Evolutionary conservation across 129 eudicot genomes (phyloP).

Genomic region (Pseudognaphalium luteoalbum): DNA sequence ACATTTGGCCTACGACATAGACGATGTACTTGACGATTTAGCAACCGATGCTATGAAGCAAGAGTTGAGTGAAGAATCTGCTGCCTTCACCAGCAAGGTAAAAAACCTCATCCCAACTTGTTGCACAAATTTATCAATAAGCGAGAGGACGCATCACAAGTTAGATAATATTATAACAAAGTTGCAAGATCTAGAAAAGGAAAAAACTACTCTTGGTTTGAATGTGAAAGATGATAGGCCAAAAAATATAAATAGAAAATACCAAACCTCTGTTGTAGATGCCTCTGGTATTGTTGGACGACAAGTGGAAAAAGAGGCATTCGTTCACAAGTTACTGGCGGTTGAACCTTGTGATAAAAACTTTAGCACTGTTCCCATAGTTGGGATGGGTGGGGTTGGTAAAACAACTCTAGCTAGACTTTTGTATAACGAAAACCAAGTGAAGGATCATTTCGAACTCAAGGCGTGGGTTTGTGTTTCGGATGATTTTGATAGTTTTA

Average conservation of each 20-base stretch:
- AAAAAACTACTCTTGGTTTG: slow-evolving; percentile 1
- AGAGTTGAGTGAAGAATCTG: background rate
- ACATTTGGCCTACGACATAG: slow-evolving; percentile 15
- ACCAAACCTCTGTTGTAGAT: background rate
- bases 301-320: too few species aligned
- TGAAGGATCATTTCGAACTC: background rate
- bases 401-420: too few species aligned
- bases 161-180: background rate
- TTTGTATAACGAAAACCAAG: too few species aligned
- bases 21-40: slow-evolving; percentile 1
- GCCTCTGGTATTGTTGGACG: slow-evolving; percentile 18
- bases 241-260: background rate
- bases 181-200: background rate
- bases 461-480: slow-evolving; percentile 67
- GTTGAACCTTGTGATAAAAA: too few species aligned
- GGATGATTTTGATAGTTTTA: slow-evolving; percentile 38
- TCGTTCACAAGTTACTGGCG: too few species aligned
- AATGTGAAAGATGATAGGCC: background rate
- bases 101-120: too few species aligned
- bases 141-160: background rate
- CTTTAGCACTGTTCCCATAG: too few species aligned
- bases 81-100: too few species aligned
- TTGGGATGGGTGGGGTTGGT: too few species aligned
- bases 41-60: background rate
- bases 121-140: background rate